phyloP scores from a whole-genome alignment of 2,329 filamentous ascomycete genomes.

The Beauveria scarabaeidicola region DNA sequence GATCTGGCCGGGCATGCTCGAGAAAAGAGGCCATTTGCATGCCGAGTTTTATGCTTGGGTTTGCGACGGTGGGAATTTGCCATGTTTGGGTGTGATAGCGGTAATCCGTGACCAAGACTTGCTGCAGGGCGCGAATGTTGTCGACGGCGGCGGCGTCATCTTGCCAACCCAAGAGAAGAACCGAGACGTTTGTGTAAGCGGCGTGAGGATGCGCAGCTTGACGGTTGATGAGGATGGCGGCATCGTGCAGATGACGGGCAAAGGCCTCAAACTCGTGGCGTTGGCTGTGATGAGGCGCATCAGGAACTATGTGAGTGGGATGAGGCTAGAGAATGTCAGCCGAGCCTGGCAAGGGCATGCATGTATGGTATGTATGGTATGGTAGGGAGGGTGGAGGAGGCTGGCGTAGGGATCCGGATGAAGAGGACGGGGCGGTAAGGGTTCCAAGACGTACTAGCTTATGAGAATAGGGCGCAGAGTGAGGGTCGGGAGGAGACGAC shows the following conservation, averaged over 20 bases:
- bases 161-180: conserved; percentile 54
- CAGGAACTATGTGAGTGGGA: conserved; percentile 7
- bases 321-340: conserved; percentile 8
- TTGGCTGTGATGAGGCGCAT: conserved; percentile 26
- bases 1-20: conserved; percentile 47
- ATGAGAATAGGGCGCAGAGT: conserved; percentile 17
- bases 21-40: conserved; percentile 52
- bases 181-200: conserved; percentile 47
- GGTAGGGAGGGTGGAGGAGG: conserved; percentile 27
- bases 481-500: conserved; percentile 12
- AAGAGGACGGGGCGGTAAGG: background rate
- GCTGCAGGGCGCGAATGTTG: conserved; percentile 47
- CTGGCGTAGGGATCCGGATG: background rate
- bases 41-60: conserved; percentile 53
- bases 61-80: conserved; percentile 50
- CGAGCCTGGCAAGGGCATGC: conserved; percentile 15
- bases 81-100: conserved; percentile 53
- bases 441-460: background rate
- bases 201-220: conserved; percentile 45
- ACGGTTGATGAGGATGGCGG: conserved; percentile 57
- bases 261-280: conserved; percentile 59
- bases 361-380: conserved; percentile 27
- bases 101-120: conserved; percentile 51
- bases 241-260: conserved; percentile 59
- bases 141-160: conserved; percentile 46